A percentile compares a stretch with the other conserved stretches of the same genome.
Evolutionary conservation across 306 rosid genomes (phyloP).

Genomic region (Nissolia schottii): DNA sequence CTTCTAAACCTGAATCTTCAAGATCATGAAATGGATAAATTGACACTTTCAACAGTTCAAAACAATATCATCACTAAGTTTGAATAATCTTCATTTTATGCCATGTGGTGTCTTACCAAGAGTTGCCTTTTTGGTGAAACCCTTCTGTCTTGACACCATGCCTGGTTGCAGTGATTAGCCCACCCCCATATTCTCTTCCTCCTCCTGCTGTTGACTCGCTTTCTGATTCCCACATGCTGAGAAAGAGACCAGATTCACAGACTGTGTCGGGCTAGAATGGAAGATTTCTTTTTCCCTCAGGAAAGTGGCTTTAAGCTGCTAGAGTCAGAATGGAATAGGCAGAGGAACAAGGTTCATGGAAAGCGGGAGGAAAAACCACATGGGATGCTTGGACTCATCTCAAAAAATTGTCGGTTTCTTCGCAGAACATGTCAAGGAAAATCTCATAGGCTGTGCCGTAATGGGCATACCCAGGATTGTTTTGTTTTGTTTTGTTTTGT

Average conservation of each 20-base stretch:
- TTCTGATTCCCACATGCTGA: slow-evolving; percentile 98
- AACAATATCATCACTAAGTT: not conserved
- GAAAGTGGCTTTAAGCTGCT: slow-evolving; percentile 27
- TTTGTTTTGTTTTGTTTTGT: slow-evolving; percentile 19
- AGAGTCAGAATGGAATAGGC: slow-evolving; percentile 26
- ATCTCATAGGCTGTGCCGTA: slow-evolving; percentile 57
- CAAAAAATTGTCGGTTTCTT: slow-evolving; percentile 46
- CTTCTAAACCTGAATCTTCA: too few relatives aligned
- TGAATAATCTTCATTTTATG: not conserved
- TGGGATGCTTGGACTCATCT: slow-evolving; percentile 66
- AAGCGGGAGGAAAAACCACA: slow-evolving; percentile 46
- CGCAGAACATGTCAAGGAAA: slow-evolving; percentile 31
- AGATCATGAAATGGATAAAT: not conserved
- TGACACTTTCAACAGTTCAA: not conserved
- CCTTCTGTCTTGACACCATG: slow-evolving; percentile 74
- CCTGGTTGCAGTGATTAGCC: slow-evolving; percentile 55
- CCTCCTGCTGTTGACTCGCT: slow-evolving; percentile 50
- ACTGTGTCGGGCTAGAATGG: not conserved
- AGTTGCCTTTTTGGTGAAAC: slow-evolving; percentile 68
- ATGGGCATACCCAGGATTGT: slow-evolving; percentile 49
- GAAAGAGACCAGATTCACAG: slow-evolving; percentile 20
- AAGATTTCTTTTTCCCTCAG: not conserved
- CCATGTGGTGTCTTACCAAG: slow-evolving; percentile 52
- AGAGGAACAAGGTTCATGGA: slow-evolving; percentile 10
- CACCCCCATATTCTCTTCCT: slow-evolving; percentile 65